Evolutionary conservation across 257 asterid genomes (phyloP), one percentile per base, ranked within the genome.

Genomic region (Forsythia suspensa): DNA sequence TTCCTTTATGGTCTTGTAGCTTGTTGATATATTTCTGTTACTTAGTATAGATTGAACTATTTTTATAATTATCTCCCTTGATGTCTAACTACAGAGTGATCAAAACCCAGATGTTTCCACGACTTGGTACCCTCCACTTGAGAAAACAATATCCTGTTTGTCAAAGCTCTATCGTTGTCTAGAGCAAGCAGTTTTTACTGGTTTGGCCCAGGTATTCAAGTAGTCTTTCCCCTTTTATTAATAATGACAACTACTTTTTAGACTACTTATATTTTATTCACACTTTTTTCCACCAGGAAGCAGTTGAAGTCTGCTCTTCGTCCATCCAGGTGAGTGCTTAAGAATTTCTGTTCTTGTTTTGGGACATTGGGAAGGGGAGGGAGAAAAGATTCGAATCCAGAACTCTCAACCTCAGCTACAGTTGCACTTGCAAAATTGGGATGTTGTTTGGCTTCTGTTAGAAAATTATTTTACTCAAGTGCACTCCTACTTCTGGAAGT

Each of bases 51-150:
- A 6, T 67, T 55, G 75, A 70, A 55, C 77, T 36, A 51, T 51
- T 43, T 67, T 55, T 59, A 55, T 73, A 77, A 40, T 46, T 73
- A 75, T 83, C 77, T 74, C 52, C 65, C 65, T 24, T 21, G 37
- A 36, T 42, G 24, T 82, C 75, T 75, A 76, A 63, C 38, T 84
- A 87, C 96, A 94, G 98, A 81, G 85, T 83, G 92, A 87, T 80
- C 94, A 89, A 82, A 89, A 84, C 82, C 85, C 90, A 74, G 96
- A 95, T 86, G 86, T 85, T 72, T 87, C 95, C 38, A 87, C 72
- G 77, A 90, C 95, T 46, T 96, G 98, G 98, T 96, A 92, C 81
- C 99, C 98, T 79, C 97, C 99, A 41, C 92, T 96, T 77, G 99
- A 96, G 93, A 96, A 89, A 88, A 94, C 98, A n/a, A 85, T 96